Conservation (phyloP, 352 stramenopile genomes). For the Globisporangium canariense region DNA sequence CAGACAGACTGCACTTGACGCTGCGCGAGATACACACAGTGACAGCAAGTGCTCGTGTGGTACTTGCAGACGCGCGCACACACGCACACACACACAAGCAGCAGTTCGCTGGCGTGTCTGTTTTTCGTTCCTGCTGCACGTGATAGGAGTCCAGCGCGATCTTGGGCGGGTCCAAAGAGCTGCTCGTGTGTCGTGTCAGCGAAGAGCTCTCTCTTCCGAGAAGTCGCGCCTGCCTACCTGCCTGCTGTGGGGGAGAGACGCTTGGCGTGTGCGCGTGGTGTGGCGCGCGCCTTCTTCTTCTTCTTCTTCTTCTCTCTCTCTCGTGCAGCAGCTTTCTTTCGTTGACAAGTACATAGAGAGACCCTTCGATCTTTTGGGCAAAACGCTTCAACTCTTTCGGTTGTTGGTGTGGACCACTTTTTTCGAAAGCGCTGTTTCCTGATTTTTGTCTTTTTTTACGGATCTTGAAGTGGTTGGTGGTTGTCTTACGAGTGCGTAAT, state of each 20-base stretch:
- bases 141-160: neutral
- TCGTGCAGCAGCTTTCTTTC: neutral
- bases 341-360: neutral
- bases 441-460: neutral
- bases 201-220: neutral
- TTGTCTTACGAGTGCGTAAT: constrained; percentile 6
- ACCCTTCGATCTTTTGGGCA: constrained; percentile 15
- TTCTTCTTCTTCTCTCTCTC: neutral
- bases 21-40: too few species aligned
- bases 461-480: neutral
- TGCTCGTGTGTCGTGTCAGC: neutral
- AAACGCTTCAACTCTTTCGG: neutral
- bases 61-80: too few species aligned
- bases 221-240: neutral
- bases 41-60: too few species aligned
- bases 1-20: too few species aligned
- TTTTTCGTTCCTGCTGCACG: neutral
- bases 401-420: neutral
- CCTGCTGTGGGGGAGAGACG: constrained; percentile 2
- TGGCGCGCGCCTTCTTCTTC: neutral
- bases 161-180: neutral
- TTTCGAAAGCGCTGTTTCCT: neutral
- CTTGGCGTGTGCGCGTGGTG: constrained; percentile 1
- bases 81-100: too few species aligned
- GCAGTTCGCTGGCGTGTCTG: too few species aligned